Base-by-base conservation (phyloP, 202 grass and related monocot genomes). In the Zoysia matrella region DNA sequence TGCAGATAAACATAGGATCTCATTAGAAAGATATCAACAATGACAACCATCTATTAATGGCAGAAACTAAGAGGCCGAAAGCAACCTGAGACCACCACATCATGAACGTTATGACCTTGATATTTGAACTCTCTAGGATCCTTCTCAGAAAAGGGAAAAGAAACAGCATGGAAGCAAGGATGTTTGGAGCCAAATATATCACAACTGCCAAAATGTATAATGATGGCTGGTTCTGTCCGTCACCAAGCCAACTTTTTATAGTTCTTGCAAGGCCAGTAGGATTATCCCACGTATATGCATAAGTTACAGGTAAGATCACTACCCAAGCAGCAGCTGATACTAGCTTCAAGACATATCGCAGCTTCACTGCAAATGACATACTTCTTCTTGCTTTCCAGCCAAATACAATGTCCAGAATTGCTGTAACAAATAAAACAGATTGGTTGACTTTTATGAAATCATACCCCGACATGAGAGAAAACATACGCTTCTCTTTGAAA, bases 21-120 rank as follows among this genome's bases (percentile, higher is more conserved):
- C 15, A 40, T 47, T 40, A 7, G 3, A 80, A 72, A 54, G 48
- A 47, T 84, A 84, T 75, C 56, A 48, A 72, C 11, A 78, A 73
- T 10, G 7, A 6, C 49, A 72, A 67, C 71, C 8, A 60, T 46
- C 62, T 47, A 80, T 67, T 56, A 49, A 55, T 18, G 78, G 50
- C 42, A 88, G 8, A 75, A 84, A 67, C 56, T 4, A 57, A 36
- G 53, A 70, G 63, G 30, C 6, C 15, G 30, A 72, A 68, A 83
- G 52, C 60, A 92, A 99, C 96, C 96, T 98, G 96, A 82, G 96
- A 94, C 96, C 96, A 98, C 96, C 96, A 98, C 96, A 98, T 98
- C 74, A 98, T 83, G 79, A 98, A 86, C 43, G 87, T 93, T 80
- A 95, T 82, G 67, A 98, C 83, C 80, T 89, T 98, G 77, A 77